Evolutionary conservation across 192 early-diverging fungal genomes (phyloP).

Genomic region (Bifiguratus adelaidae): DNA sequence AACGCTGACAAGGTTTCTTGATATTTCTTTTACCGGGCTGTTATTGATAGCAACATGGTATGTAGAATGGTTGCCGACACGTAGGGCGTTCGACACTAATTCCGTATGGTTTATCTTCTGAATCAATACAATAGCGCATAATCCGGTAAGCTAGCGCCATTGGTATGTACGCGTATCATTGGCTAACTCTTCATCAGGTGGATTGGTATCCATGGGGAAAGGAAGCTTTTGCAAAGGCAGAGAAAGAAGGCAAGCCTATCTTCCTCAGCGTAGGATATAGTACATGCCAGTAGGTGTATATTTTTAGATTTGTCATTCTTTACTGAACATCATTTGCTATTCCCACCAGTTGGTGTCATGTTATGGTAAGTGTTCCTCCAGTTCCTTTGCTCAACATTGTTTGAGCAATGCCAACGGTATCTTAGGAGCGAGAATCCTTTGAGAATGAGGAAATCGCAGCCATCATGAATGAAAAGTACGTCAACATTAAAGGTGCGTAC

Average conservation of each 20-base stretch:
- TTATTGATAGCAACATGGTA: constrained; percentile 23
- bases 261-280: constrained; percentile 57
- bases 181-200: constrained; percentile 12
- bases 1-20: no score
- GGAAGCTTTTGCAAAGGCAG: constrained; percentile 44
- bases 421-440: constrained; percentile 45
- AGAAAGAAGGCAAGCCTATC: constrained; percentile 43
- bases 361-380: constrained; percentile 29
- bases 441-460: constrained; percentile 39
- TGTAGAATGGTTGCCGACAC: no score
- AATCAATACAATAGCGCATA: constrained; percentile 15
- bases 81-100: no score
- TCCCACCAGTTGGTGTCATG: constrained; percentile 45
- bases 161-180: no score
- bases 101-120: no score
- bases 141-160: constrained; percentile 32
- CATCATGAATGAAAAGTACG: constrained; percentile 47
- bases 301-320: not conserved
- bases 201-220: constrained; percentile 62
- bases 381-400: not conserved
- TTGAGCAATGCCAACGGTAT: not conserved
- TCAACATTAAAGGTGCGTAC: constrained; percentile 43
- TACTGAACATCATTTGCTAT: not conserved
- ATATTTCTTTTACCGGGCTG: not conserved
- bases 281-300: constrained; percentile 40